phyloP scores from a whole-genome alignment of 1,139 yeast genomes.

The Tardiomyces blankii region DNA sequence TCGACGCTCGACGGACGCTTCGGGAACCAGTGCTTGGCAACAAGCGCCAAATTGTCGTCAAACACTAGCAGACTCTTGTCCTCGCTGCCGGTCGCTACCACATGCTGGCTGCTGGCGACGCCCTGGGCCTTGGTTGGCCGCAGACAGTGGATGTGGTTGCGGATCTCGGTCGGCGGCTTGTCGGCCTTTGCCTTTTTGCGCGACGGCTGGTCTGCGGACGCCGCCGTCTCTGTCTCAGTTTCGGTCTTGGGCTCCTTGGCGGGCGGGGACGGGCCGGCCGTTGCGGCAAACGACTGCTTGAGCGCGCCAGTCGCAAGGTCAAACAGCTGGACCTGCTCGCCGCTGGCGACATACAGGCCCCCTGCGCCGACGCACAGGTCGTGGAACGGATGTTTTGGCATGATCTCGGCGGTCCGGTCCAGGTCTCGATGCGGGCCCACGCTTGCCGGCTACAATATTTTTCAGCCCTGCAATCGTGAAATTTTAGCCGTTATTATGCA shows the following conservation, averaged over 20 bases:
- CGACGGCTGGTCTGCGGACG: not conserved
- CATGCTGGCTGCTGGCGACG: constrained; percentile 42
- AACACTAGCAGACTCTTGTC: constrained; percentile 69
- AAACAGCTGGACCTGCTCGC: not conserved
- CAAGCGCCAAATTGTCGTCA: constrained; percentile 35
- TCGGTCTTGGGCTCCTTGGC: not conserved
- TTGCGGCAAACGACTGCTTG: not conserved
- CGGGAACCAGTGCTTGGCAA: constrained; percentile 69
- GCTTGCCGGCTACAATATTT: no score
- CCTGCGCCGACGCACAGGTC: not conserved
- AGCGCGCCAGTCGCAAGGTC: not conserved
- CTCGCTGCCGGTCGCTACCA: constrained; percentile 69
- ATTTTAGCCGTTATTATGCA: no score
- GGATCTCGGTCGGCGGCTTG: constrained; percentile 1
- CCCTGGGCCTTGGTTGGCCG: constrained; percentile 36
- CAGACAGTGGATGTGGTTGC: constrained; percentile 42
- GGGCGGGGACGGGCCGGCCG: not conserved
- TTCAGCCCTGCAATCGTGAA: no score
- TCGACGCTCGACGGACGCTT: constrained; percentile 83
- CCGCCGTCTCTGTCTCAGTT: not conserved
- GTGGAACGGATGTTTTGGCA: not conserved
- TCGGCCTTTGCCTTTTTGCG: not conserved
- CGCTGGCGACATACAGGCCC: not conserved
- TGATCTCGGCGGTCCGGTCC: not conserved
- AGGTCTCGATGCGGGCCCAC: no score